Base-by-base conservation (phyloP, 331 rosid genomes). In the Prunus yedoensis region DNA sequence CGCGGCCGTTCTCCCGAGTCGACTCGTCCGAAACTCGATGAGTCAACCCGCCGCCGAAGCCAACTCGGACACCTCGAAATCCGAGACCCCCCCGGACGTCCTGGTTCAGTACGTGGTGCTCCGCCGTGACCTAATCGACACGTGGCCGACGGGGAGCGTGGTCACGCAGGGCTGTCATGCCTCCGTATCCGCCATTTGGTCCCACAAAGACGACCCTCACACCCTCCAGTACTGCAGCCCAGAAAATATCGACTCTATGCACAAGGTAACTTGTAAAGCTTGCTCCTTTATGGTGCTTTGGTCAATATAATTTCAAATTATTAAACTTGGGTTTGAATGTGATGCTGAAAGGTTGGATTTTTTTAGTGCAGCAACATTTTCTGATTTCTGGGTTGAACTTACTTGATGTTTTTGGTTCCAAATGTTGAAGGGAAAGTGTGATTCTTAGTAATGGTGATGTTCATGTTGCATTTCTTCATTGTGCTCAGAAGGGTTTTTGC, bases 81-180 rank as follows among this genome's bases (percentile, higher is more conserved):
- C 74, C 15, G 85, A 80, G 43, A 77, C 61, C 85, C 61, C 78
- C 46, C 27, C n/a, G 54, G 91, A 90, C 45, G 90, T 83, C 46
- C 60, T 87, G 56, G 86, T 89, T 49, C 98, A 91, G 91, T 91
- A 93, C 80, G 91, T 91, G 81, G 96, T 93, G 83, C 96, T 93
- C 81, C 93, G 97, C 78, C 90, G 97, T 58, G 98, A 93, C 80
- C 89, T 93, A n/a, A 93, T 89, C 62, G 97, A 93, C 69, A 53
- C 81, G 52, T 93, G 97, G 98, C 96, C 96, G 47, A 85, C 86
- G 2, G 98, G 98, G 3, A 91, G 97, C 77, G 87, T 89, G 58
- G 93, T 93, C 12, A 87, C 98, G 10, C 97, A 89, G 84, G 97
- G 93, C 46, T 93, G 98, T 77, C 98, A 91, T 77, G 98, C 97